phyloP scores from a whole-genome alignment of 345 rosid species.

The Garcia nutans region DNA sequence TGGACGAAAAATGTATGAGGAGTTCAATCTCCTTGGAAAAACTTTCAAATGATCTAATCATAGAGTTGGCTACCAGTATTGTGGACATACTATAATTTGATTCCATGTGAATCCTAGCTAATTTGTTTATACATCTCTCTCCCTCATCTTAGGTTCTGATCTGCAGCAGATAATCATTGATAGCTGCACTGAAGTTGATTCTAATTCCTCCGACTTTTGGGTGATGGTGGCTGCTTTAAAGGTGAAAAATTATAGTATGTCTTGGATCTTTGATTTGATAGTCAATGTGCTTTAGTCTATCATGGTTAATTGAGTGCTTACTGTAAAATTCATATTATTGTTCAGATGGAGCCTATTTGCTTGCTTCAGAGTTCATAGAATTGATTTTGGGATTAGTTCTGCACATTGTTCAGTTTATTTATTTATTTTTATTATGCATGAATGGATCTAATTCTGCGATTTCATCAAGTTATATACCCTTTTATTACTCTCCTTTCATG shows the following conservation, averaged over 20 bases:
- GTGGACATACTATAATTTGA: background rate
- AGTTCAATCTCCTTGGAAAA: background rate
- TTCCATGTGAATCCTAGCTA: constrained; percentile 15
- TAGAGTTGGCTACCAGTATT: background rate
- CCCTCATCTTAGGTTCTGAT: constrained; percentile 51
- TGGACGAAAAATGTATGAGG: too few relatives aligned
- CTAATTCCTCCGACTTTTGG: constrained; percentile 86
- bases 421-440: background rate
- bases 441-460: background rate
- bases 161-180: constrained; percentile 60
- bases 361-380: background rate
- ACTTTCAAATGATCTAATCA: background rate
- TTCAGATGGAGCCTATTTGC: background rate
- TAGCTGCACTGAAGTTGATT: constrained; percentile 56
- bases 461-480: background rate
- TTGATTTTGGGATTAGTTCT: constrained; percentile 6
- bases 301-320: background rate
- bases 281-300: background rate
- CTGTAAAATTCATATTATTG: background rate
- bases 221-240: constrained; percentile 96
- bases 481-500: background rate
- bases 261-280: constrained; percentile 7
- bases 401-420: too few relatives aligned
- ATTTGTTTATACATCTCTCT: background rate
- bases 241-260: constrained; percentile 46